phyloP scores from a whole-genome alignment of 345 rosid species.

The Brassica juncea region DNA sequence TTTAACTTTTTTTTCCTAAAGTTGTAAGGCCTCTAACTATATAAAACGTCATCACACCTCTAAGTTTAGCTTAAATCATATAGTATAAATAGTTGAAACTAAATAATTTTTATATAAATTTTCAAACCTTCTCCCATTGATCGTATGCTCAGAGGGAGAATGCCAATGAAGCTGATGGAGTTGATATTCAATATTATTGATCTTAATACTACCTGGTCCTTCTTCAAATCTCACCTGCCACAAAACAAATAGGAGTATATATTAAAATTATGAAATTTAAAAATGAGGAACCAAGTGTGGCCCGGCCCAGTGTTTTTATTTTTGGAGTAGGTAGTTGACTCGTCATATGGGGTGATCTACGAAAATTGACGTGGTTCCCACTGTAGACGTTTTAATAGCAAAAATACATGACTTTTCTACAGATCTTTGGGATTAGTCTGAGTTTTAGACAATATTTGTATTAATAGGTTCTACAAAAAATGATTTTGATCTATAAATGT shows the following conservation, averaged over 20 bases:
- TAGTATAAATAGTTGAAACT: not conserved
- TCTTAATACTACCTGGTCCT: slow-evolving; percentile 49
- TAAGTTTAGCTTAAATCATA: not conserved
- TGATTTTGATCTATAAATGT: not conserved
- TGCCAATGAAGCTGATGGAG: slow-evolving; percentile 85
- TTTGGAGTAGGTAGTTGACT: not conserved
- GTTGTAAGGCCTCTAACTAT: not conserved
- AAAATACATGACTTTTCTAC: not conserved
- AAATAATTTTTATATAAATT: not conserved
- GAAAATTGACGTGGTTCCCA: not conserved
- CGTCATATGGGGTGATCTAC: not conserved
- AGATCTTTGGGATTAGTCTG: not conserved
- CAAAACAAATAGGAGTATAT: not conserved
- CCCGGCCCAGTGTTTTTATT: not conserved
- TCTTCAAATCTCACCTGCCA: slow-evolving; percentile 46
- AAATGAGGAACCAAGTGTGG: not conserved
- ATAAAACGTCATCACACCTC: not conserved
- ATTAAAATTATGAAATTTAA: not conserved
- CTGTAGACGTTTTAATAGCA: not conserved
- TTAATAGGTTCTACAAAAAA: not conserved
- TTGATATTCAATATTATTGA: slow-evolving; percentile 50
- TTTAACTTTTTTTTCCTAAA: not conserved
- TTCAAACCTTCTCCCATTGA: slow-evolving; percentile 61
- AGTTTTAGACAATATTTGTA: not conserved
- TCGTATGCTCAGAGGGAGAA: slow-evolving; percentile 77